Percentiles rank a stretch among this genome's conserved stretches.
These are phyloP conservation scores for Linum tenue DNA, from an alignment of 345 rosid genomes.

Conservation along the genomic window DNA sequence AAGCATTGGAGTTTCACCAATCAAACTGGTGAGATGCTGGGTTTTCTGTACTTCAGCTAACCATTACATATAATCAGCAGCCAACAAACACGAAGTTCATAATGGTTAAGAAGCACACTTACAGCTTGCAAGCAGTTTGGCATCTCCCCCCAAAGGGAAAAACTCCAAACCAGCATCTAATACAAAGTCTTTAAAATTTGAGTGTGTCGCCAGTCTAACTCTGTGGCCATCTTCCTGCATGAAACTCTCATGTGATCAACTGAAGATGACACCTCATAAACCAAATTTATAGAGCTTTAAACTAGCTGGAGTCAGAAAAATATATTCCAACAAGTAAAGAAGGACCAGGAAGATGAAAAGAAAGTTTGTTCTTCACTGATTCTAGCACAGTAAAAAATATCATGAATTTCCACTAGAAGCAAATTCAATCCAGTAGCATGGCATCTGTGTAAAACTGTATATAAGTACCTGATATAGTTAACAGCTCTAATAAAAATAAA, in stretches of 20 bases:
- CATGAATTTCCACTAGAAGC: no score
- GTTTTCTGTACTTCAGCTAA: not conserved
- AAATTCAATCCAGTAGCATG: no score
- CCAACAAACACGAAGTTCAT: not conserved
- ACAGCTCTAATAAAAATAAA: no score
- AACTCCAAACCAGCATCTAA: constrained; percentile 26
- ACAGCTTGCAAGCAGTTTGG: constrained; percentile 26
- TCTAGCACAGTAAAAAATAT: no score
- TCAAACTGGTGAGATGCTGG: not conserved
- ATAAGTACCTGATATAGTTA: no score
- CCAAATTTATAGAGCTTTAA: not conserved
- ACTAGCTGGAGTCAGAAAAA: no score
- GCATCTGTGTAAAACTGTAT: no score
- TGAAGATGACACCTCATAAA: not conserved
- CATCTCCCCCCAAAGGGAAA: constrained; percentile 29
- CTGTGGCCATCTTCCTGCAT: constrained; percentile 30
- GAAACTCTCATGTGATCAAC: constrained; percentile 4
- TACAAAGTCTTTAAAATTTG: constrained; percentile 25
- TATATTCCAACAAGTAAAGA: no score
- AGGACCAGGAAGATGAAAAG: no score
- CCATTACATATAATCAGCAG: not conserved
- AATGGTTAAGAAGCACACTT: constrained; percentile 9
- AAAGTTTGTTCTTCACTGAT: no score
- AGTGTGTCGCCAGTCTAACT: constrained; percentile 27
- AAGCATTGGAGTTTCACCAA: not conserved